These are phyloP conservation scores for Drechslerella stenobrocha DNA, from an alignment of 2,329 filamentous ascomycete genomes.

Conservation along the genomic window DNA sequence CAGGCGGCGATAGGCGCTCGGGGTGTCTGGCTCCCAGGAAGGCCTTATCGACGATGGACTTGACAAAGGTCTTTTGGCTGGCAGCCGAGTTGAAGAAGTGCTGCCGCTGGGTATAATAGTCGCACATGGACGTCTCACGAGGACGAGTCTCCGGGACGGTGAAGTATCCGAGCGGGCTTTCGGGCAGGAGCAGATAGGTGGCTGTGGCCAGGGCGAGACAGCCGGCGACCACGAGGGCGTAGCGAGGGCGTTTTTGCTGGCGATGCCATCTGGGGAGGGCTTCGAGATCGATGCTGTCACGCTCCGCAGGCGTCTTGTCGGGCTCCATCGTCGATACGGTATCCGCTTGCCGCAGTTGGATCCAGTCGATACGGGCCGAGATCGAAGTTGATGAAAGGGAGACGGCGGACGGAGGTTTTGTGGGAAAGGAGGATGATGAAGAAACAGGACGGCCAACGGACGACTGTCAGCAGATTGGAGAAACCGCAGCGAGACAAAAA, in stretches of 20 bases:
- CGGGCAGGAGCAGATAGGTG: conserved; percentile 6
- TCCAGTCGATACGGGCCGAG: neutral
- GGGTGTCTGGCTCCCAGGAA: conserved; percentile 25
- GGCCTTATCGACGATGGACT: conserved; percentile 22
- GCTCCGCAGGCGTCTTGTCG: conserved; percentile 10
- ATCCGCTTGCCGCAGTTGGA: too few species aligned
- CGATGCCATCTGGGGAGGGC: conserved; percentile 15
- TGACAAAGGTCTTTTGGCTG: conserved; percentile 22
- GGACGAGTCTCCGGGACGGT: conserved; percentile 16
- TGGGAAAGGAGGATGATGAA: too few species aligned
- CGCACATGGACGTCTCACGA: conserved; percentile 35
- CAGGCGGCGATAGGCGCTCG: neutral
- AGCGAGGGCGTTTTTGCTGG: neutral
- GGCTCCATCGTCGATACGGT: neutral
- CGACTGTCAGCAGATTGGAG: too few species aligned
- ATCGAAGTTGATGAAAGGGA: neutral
- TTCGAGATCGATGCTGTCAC: conserved; percentile 35
- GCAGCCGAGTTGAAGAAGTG: conserved; percentile 20
- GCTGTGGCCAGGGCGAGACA: conserved; percentile 8
- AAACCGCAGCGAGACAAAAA: too few species aligned
- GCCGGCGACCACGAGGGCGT: conserved; percentile 7
- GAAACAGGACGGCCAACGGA: too few species aligned
- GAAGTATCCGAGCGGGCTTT: conserved; percentile 16
- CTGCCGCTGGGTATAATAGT: conserved; percentile 33
- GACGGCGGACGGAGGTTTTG: neutral